Base-by-base conservation (phyloP, 2,329 filamentous ascomycete species). In the Epichloe glyceriae region DNA sequence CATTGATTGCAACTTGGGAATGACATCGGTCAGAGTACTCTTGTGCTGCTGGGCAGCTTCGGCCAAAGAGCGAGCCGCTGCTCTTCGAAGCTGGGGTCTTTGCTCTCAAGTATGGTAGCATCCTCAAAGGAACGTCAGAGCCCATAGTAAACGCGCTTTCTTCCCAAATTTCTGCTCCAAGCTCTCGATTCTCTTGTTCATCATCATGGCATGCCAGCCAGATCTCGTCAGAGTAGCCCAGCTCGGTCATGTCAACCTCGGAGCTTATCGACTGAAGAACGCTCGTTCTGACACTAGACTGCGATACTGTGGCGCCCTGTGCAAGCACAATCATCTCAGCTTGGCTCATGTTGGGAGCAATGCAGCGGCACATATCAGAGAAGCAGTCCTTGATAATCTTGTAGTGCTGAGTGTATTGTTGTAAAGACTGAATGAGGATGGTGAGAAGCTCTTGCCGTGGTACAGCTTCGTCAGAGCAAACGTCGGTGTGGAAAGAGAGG, bases 171-270 rank as follows among this genome's bases (percentile, higher is more conserved):
- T 91, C 86, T 48, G 76, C 78, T 6, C 86, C 91, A 49, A 95
- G 73, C 44, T 89, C 87, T 8, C 77, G 78, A 60, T 97, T 97
- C 64, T 97, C 90, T 42, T 85, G 80, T 19, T 88, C 80, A 58
- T 95, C 88, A 57, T 98, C 93, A 60, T 98, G 90, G 61, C 83
- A 91, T 42, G 87, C 87, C 41, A 98, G 75, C 89, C 89, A 98
- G 20, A 98, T 85, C 63, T 97, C 87, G 54, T 93, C 85, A 3
- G 86, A 93, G 61, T 89, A 93, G 33, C 83, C 78, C 35, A 90
- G 74, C 49, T 96, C 90, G 51, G 85, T 90, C 72, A 98, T 79
- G 64, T 97, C 91, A 44, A 98, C 82, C 56, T 97, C 90, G 19
- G 88, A 81, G 62, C 89, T 89, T 60, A 97, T 91, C 6, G 86